These are phyloP conservation scores for Fusarium tricinctum DNA, from an alignment of 2,329 filamentous ascomycete genomes.

Conservation along the genomic window DNA sequence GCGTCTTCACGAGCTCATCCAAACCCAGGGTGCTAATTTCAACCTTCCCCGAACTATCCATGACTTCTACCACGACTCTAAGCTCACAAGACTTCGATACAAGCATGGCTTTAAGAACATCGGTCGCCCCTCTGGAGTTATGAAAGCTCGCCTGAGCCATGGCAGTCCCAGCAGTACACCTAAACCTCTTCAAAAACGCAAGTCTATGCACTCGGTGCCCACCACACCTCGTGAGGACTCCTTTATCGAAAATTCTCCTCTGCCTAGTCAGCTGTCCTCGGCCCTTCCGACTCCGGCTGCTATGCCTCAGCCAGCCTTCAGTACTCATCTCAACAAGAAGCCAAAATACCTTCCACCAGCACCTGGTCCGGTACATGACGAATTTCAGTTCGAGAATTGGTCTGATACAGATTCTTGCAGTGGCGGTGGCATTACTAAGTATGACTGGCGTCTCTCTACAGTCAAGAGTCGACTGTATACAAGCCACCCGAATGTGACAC, in stretches of 20 bases:
- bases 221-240: slow-evolving; percentile 50
- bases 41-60: slow-evolving; percentile 66
- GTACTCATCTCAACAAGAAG: slow-evolving; percentile 47
- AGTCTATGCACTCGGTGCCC: slow-evolving; percentile 51
- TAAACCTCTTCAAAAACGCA: slow-evolving; percentile 53
- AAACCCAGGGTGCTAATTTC: slow-evolving; percentile 61
- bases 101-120: slow-evolving; percentile 71
- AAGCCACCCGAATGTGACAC: slow-evolving; percentile 63
- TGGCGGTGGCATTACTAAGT: slow-evolving; percentile 58
- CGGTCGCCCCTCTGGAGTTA: slow-evolving; percentile 65
- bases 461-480: slow-evolving; percentile 65
- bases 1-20: slow-evolving; percentile 65
- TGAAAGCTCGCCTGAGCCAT: slow-evolving; percentile 54
- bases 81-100: slow-evolving; percentile 62
- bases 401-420: slow-evolving; percentile 67
- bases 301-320: slow-evolving; percentile 24
- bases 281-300: slow-evolving; percentile 13
- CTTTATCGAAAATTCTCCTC: slow-evolving; percentile 49
- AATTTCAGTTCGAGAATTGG: slow-evolving; percentile 62
- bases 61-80: slow-evolving; percentile 69
- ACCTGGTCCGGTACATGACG: slow-evolving; percentile 48
- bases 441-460: slow-evolving; percentile 67
- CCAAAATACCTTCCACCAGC: slow-evolving; percentile 44
- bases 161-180: slow-evolving; percentile 46
- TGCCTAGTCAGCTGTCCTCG: slow-evolving; percentile 36